phyloP scores from a whole-genome alignment of 2,329 filamentous ascomycete species.

The Alternaria sp. region DNA sequence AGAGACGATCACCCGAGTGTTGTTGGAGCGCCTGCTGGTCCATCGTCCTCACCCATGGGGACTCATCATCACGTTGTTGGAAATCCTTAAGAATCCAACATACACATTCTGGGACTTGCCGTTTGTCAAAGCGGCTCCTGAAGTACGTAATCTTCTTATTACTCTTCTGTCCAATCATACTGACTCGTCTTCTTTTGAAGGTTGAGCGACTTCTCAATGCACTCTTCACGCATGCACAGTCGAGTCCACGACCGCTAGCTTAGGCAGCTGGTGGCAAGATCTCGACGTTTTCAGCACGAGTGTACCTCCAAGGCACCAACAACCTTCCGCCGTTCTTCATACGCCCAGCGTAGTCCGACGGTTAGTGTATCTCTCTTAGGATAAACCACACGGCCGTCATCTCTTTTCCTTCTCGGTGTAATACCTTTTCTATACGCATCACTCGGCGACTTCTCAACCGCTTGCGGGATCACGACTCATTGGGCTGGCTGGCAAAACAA shows the following conservation, averaged over 20 bases:
- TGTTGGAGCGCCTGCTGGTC: conserved; percentile 85
- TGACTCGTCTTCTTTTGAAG: conserved; percentile 36
- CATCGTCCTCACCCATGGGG: conserved; percentile 97
- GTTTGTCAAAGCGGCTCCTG: conserved; percentile 87
- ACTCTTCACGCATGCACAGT: conserved; percentile 54
- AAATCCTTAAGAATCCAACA: conserved; percentile 88
- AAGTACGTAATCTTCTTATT: conserved; percentile 57
- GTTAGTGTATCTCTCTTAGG: conserved; percentile 21
- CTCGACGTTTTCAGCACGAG: conserved; percentile 19
- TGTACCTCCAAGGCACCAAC: conserved; percentile 17
- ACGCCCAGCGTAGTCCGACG: conserved; percentile 34
- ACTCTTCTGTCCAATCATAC: conserved; percentile 10
- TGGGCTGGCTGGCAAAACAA: conserved; percentile 34
- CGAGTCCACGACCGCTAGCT: conserved; percentile 52
- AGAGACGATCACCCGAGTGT: conserved; percentile 86
- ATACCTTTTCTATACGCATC: conserved; percentile 21
- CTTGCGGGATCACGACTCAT: conserved; percentile 27
- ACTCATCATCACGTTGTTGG: conserved; percentile 82
- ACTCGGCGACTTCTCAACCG: conserved; percentile 16
- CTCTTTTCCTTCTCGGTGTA: conserved; percentile 22
- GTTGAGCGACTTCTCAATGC: conserved; percentile 55
- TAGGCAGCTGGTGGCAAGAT: conserved; percentile 20
- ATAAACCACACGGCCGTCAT: conserved; percentile 23
- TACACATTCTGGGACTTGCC: conserved; percentile 92
- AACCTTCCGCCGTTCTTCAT: conserved; percentile 43